Evolutionary conservation across 257 asterid species (phyloP), one percentile per base, ranked within the genome.

Genomic region (Lavandula angustifolia): DNA sequence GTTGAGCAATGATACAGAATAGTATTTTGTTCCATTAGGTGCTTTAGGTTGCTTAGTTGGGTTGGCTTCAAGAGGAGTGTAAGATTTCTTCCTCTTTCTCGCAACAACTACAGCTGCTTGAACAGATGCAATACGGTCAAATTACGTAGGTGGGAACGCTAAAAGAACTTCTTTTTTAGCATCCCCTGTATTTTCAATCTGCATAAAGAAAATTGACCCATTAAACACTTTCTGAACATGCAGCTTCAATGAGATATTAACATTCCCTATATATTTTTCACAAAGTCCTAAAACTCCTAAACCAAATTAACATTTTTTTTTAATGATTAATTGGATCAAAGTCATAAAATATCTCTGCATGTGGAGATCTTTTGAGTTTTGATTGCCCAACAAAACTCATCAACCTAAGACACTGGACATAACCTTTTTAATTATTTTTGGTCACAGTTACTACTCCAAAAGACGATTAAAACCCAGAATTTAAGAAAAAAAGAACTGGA

Each of bases 61-160:
- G 31, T 78, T 82, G 70, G 78, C 87, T 66, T 84, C 91, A 64
- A 87, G 96, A 61, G 96, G 84, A 44, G 65, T 22, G 62, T 80
- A 76, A 14, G 95, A 75, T 67, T 83, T 94, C 91, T 86, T 94
- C 84, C 50, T 90, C 89, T 82, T 94, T 82, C 83, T 94, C 16
- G 94, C 97, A 69, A 80, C 66, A 60, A 84, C 60, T 7, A 54
- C 70, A 29, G 86, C 97, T 38, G 91, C 97, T 79, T 94, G 86
- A 55, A 94, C 92, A 69, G 77, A 60, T 38, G 99, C 94, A 54
- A 94, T 73, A 74, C 73, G 94, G 64, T 85, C 92, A 72, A 74
- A 81, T 79, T 90, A 86, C 31, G 82, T 14, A 4, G 97, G 95
- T 32, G 97, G 66, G 76, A 87, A 87, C 16, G 96, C 86, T 63